phyloP scores from a whole-genome alignment of 208 protist genomes.

The Leishmania turanica region DNA sequence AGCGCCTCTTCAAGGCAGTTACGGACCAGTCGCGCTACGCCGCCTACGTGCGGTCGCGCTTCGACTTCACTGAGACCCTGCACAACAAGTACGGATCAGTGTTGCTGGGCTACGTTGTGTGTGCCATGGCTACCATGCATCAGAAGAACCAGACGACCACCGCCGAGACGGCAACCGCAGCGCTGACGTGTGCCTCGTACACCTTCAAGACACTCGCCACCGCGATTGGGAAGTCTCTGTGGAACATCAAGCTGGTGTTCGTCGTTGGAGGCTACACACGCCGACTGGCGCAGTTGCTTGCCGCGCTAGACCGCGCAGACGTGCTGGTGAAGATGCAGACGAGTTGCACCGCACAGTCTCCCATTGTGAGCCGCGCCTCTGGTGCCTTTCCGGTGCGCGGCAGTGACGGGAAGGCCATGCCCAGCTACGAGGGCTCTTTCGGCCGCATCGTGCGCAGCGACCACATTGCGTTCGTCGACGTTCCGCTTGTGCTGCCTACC shows the following conservation, averaged over 20 bases:
- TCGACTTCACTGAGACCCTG: conserved; percentile 52
- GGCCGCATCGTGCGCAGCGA: conserved; percentile 47
- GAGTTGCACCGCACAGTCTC: conserved; percentile 27
- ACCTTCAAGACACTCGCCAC: conserved; percentile 51
- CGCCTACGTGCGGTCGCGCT: conserved; percentile 53
- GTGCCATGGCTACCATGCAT: conserved; percentile 33
- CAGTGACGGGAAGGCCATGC: not conserved
- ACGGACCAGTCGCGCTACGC: conserved; percentile 51
- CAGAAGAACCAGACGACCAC: conserved; percentile 8
- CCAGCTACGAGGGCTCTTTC: conserved; percentile 21
- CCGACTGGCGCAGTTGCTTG: conserved; percentile 51
- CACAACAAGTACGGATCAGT: conserved; percentile 65
- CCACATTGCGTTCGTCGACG: conserved; percentile 83
- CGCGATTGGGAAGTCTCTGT: conserved; percentile 45
- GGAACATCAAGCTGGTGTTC: conserved; percentile 48
- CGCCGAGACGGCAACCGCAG: conserved; percentile 10
- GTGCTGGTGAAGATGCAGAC: conserved; percentile 30
- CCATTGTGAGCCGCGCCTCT: conserved; percentile 3
- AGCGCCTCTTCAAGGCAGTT: conserved; percentile 43
- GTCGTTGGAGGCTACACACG: conserved; percentile 60
- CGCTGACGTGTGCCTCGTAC: conserved; percentile 34
- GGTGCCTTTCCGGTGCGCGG: conserved; percentile 7
- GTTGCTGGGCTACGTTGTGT: conserved; percentile 50
- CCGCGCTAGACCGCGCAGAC: conserved; percentile 40
- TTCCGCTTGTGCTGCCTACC: conserved; percentile 67